These are phyloP conservation scores for Lotus japonicus DNA, from an alignment of 306 rosid genomes.

Conservation along the genomic window DNA sequence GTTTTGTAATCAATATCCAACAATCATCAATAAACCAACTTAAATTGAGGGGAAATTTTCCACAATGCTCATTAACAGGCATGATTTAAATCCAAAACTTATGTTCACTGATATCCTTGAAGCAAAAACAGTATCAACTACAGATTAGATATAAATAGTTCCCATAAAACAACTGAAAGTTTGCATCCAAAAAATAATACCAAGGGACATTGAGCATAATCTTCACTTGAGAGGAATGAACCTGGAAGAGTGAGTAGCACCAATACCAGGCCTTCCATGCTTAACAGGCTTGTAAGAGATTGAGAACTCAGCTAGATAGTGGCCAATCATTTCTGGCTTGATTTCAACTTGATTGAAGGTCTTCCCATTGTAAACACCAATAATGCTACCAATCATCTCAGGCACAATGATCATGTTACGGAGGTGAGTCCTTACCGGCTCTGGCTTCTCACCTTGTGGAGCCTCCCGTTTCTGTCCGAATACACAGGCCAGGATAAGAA, in stretches of 20 bases:
- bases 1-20: neutral
- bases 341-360: constrained; percentile 53
- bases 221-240: constrained; percentile 91
- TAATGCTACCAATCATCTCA: constrained; percentile 42
- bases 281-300: constrained; percentile 95
- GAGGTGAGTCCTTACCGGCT: constrained; percentile 82
- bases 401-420: constrained; percentile 55
- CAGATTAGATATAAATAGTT: neutral
- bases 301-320: constrained; percentile 87
- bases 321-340: constrained; percentile 56
- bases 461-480: constrained; percentile 79
- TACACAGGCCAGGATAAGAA: neutral
- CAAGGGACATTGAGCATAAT: neutral
- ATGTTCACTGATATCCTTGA: neutral
- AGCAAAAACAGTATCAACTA: constrained; percentile 1
- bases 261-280: constrained; percentile 96
- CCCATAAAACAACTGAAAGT: neutral
- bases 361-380: constrained; percentile 41
- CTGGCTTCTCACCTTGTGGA: constrained; percentile 87
- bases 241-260: constrained; percentile 98
- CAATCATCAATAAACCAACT: neutral
- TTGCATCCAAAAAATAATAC: neutral
- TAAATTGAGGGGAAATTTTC: neutral
- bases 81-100: neutral
- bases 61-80: neutral